A percentile compares a stretch with the other conserved stretches of the same genome.
Conservation (phyloP, 805 yeast species). For the Ogataea paradorogensis region DNA sequence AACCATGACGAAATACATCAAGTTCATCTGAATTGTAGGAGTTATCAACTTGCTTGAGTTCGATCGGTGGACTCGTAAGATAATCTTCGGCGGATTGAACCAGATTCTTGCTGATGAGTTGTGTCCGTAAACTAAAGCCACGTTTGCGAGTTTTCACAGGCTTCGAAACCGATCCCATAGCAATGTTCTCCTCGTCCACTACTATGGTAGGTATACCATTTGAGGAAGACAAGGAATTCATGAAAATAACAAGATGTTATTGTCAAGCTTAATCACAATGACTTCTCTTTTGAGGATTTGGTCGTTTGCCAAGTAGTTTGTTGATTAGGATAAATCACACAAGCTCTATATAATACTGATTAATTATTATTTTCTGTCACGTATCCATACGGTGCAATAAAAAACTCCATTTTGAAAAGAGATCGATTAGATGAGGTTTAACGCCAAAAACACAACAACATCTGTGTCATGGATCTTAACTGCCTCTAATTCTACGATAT, state of each 20-base stretch:
- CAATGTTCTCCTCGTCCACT: conserved; percentile 6
- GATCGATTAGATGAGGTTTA: not conserved
- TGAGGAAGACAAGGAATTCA: conserved; percentile 1
- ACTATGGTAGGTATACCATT: conserved; percentile 3
- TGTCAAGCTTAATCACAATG: too few species aligned
- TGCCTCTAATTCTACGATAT: conserved; percentile 1
- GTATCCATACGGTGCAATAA: conserved; percentile 5
- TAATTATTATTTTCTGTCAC: too few species aligned
- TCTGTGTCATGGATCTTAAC: too few species aligned
- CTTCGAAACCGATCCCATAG: conserved; percentile 16
- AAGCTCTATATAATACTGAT: too few species aligned
- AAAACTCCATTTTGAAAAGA: not conserved
- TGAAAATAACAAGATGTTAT: not conserved
- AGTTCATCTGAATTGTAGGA: conserved; percentile 27
- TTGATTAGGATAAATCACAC: conserved; percentile 4
- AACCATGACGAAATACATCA: conserved; percentile 17
- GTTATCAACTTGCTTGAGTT: conserved; percentile 32
- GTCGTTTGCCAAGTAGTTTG: not conserved
- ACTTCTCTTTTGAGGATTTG: too few species aligned
- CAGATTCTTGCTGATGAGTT: conserved; percentile 50
- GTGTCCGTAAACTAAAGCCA: conserved; percentile 66
- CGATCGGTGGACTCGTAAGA: conserved; percentile 29
- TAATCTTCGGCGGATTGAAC: conserved; percentile 24
- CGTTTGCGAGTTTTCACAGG: conserved; percentile 45
- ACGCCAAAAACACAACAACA: too few species aligned